These are phyloP conservation scores for Tirmania nivea DNA, from an alignment of 495 filamentous ascomycete species.

Conservation along the genomic window DNA sequence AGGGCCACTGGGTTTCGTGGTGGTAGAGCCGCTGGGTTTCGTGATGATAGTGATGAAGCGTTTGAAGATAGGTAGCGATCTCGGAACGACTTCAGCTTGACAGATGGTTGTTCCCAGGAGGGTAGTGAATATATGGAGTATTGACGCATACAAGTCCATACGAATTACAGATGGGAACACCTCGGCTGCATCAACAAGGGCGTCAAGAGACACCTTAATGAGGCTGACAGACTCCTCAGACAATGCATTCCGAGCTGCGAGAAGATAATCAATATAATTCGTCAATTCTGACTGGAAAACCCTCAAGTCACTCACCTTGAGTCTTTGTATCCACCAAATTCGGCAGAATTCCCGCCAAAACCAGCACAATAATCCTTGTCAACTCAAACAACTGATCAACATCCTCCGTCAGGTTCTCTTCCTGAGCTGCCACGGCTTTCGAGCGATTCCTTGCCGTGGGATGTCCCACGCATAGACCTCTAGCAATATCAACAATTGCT, in stretches of 20 bases:
- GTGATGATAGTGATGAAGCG: slow-evolving; percentile 64
- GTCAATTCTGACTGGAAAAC: not conserved
- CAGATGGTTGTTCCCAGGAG: slow-evolving; percentile 73
- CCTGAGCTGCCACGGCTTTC: slow-evolving; percentile 20
- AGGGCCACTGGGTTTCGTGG: too few relatives aligned
- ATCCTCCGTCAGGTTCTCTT: slow-evolving; percentile 70
- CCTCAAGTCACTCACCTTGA: slow-evolving; percentile 5
- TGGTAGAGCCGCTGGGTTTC: slow-evolving; percentile 28
- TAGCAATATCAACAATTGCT: slow-evolving; percentile 78
- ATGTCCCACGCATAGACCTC: slow-evolving; percentile 71
- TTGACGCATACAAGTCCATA: slow-evolving; percentile 87
- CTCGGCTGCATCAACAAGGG: slow-evolving; percentile 78
- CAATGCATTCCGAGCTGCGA: slow-evolving; percentile 42
- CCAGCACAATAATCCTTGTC: slow-evolving; percentile 82
- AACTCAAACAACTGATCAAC: slow-evolving; percentile 97
- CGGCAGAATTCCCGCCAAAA: slow-evolving; percentile 66
- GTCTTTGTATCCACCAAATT: slow-evolving; percentile 57
- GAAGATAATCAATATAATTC: not conserved
- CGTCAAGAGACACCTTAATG: slow-evolving; percentile 56
- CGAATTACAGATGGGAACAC: slow-evolving; percentile 94
- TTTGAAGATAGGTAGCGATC: slow-evolving; percentile 76
- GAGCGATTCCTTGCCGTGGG: slow-evolving; percentile 53
- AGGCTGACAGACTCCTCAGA: slow-evolving; percentile 66
- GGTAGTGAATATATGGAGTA: slow-evolving; percentile 86
- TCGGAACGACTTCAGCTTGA: slow-evolving; percentile 71